Evolutionary conservation across 768 basidiomycete species (phyloP).

Genomic region (Mycena crocata): DNA sequence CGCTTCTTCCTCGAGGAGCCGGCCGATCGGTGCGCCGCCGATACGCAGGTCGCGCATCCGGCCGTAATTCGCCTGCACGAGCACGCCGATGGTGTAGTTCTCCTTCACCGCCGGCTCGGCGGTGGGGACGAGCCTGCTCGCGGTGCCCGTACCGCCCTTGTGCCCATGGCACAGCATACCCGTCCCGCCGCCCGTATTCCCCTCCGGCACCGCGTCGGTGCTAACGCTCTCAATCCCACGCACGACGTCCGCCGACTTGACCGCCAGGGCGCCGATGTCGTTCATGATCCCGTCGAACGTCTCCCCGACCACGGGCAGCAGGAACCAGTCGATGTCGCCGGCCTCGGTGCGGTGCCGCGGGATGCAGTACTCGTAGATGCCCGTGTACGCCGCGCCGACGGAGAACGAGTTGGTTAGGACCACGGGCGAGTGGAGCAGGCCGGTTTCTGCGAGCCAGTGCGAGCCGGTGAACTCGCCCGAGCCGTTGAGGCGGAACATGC

Average conservation of each 20-base stretch:
- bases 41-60: slow-evolving; percentile 20
- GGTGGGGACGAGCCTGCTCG: slow-evolving; percentile 10
- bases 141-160: slow-evolving; percentile 9
- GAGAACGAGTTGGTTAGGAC: slow-evolving; percentile 21
- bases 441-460: slow-evolving; percentile 13
- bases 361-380: slow-evolving; percentile 22
- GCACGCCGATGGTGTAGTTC: slow-evolving; percentile 4
- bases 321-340: slow-evolving; percentile 17
- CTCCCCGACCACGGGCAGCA: slow-evolving; percentile 22
- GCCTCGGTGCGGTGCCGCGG: slow-evolving; percentile 13
- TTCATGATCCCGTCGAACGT: slow-evolving; percentile 21
- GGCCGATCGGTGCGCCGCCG: slow-evolving; percentile 17
- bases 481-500: slow-evolving; percentile 17
- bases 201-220: slow-evolving; percentile 15
- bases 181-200: slow-evolving; percentile 18
- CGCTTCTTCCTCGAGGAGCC: neutral
- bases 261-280: slow-evolving; percentile 12
- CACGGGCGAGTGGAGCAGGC: slow-evolving; percentile 13
- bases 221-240: slow-evolving; percentile 15
- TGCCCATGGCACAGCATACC: slow-evolving; percentile 20
- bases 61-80: slow-evolving; percentile 18
- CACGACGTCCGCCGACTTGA: slow-evolving; percentile 8
- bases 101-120: neutral
- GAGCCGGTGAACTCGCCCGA: slow-evolving; percentile 20
- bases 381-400: slow-evolving; percentile 13